Base-by-base conservation (phyloP, 345 rosid genomes). In the Iberis pinnata region DNA sequence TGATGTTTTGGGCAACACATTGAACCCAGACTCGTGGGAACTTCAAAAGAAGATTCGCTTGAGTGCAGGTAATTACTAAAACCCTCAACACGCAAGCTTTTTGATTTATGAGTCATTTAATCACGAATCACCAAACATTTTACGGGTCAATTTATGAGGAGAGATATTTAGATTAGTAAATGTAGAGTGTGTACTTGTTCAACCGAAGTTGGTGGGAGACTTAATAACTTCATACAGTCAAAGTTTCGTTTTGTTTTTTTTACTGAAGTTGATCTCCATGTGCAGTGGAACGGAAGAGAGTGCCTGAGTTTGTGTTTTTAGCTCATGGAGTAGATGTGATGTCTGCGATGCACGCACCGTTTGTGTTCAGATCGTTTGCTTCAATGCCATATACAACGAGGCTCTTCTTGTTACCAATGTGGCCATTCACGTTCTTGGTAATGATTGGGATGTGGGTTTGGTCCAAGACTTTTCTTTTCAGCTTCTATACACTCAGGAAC, bases 231-330 rank as follows among this genome's bases (percentile, higher is more conserved):
- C n/a, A n/a, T n/a, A n/a, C n/a, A n/a, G n/a, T n/a, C n/a, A n/a
- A n/a, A n/a, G n/a, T n/a, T n/a, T n/a, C n/a, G n/a, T n/a, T n/a
- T n/a, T n/a, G n/a, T n/a, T n/a, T n/a, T n/a, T n/a, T n/a, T n/a
- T n/a, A n/a, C 29, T 26, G 8, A 4, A n/a, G n/a, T n/a, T n/a
- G n/a, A n/a, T n/a, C n/a, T n/a, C n/a, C n/a, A 12, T 18, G 53
- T 64, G 67, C 76, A 85, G 96, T 38, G 18, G 68, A 74, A 29
- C 7, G 58, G 1, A 60, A 61, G 53, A 78, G 75, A 58, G 83
- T 69, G 12, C 85, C 99, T 9, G 95, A 86, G 69, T 93, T 93
- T 13, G 99, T 93, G 56, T 93, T 93, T 80, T 72, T 93, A 31
- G 99, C 95, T 2, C 99, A 93, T 60, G 89, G 72, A 4, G 95